Percentiles rank a stretch among this genome's conserved stretches.
Conservation (phyloP, 768 basidiomycete genomes). For the Cystofilobasidium bisporidii region DNA sequence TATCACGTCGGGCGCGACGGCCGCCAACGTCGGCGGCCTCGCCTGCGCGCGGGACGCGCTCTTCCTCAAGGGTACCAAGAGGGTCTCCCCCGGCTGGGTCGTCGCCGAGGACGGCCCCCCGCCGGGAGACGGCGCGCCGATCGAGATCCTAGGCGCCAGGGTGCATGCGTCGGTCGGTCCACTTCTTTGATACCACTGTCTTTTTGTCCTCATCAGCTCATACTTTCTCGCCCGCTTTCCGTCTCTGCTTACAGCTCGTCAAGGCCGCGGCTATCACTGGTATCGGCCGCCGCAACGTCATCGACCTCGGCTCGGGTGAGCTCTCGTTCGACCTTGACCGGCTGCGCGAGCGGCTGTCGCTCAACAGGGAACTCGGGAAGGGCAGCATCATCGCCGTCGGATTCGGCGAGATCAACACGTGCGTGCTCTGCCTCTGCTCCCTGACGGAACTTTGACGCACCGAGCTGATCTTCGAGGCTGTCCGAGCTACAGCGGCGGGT, state of each 20-base stretch:
- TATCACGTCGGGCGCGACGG: constrained; percentile 45
- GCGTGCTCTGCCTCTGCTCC: constrained; percentile 17
- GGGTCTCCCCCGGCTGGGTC: constrained; percentile 37
- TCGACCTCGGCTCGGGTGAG: constrained; percentile 35
- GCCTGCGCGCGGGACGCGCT: constrained; percentile 42
- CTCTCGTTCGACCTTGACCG: constrained; percentile 38
- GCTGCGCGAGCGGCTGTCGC: constrained; percentile 37
- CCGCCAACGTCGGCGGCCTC: constrained; percentile 44
- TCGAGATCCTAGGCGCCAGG: constrained; percentile 40
- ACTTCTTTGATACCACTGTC: too few relatives aligned
- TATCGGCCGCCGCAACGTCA: constrained; percentile 41
- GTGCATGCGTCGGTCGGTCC: constrained; percentile 40
- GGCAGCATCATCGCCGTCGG: constrained; percentile 38
- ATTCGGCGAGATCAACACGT: constrained; percentile 46
- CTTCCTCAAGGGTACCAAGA: constrained; percentile 30
- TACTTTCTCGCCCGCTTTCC: background rate
- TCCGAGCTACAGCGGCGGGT: constrained; percentile 34
- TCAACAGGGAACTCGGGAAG: constrained; percentile 34
- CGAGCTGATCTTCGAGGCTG: too few relatives aligned
- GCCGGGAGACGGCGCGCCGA: constrained; percentile 31
- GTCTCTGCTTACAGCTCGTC: constrained; percentile 26
- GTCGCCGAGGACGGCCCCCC: constrained; percentile 41
- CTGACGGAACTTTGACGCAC: background rate
- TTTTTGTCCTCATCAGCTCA: background rate
- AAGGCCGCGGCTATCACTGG: constrained; percentile 44